These are phyloP conservation scores for Ustilago lituana DNA, from an alignment of 1,284 basidiomycete genomes.

Conservation along the genomic window DNA sequence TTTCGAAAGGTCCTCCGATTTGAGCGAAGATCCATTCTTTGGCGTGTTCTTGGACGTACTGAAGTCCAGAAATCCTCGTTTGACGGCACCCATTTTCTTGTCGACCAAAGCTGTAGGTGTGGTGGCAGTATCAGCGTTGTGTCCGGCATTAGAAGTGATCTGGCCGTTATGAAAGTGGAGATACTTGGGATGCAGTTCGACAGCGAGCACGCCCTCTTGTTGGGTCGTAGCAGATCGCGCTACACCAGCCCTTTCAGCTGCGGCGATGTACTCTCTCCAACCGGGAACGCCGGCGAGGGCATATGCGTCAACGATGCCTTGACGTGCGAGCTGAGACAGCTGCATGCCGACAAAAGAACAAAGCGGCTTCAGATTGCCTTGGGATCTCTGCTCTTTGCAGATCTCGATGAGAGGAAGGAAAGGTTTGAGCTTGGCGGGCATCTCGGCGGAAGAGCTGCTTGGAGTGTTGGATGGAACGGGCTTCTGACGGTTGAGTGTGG, in stretches of 20 bases:
- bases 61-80: constrained; percentile 12
- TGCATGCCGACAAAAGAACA: constrained; percentile 32
- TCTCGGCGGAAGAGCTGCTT: constrained; percentile 1
- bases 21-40: constrained; percentile 21
- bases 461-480: constrained; percentile 6
- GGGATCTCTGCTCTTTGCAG: constrained; percentile 47
- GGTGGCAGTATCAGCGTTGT: constrained; percentile 33
- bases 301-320: constrained; percentile 46
- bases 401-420: constrained; percentile 52
- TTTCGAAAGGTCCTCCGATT: constrained; percentile 1
- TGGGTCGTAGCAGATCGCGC: constrained; percentile 38
- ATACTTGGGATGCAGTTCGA: constrained; percentile 45
- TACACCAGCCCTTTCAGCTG: constrained; percentile 45
- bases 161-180: constrained; percentile 17
- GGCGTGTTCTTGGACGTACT: constrained; percentile 16
- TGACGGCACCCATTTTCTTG: constrained; percentile 21
- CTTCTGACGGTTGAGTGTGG: constrained; percentile 25
- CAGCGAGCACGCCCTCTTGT: constrained; percentile 27
- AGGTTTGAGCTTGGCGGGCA: constrained; percentile 15
- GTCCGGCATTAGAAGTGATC: constrained; percentile 11
- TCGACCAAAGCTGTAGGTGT: constrained; percentile 24
- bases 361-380: constrained; percentile 28
- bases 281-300: constrained; percentile 37
- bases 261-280: constrained; percentile 53
- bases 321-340: constrained; percentile 25